Evolutionary conservation across 352 stramenopile species (phyloP).

Genomic region (Phytophthora aleatoria): DNA sequence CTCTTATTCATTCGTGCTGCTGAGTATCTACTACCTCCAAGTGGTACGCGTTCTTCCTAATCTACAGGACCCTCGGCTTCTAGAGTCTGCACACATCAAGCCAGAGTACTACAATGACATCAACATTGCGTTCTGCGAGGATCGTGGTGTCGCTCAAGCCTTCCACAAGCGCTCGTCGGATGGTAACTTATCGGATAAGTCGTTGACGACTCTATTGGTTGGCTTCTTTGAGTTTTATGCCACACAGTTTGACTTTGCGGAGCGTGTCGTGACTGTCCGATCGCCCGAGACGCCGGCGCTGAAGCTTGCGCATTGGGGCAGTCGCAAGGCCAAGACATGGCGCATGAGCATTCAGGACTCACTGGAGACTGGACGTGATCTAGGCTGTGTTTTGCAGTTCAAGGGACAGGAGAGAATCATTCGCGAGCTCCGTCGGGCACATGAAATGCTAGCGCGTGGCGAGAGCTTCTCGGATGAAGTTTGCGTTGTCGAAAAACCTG

Average conservation of each 20-base stretch:
- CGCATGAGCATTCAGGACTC: slow-evolving; percentile 89
- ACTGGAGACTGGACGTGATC: slow-evolving; percentile 75
- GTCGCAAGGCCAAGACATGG: slow-evolving; percentile 67
- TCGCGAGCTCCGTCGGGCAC: slow-evolving; percentile 62
- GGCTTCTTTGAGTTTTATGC: slow-evolving; percentile 98
- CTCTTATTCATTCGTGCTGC: slow-evolving; percentile 98
- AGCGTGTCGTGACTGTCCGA: slow-evolving; percentile 93
- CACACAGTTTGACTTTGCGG: slow-evolving; percentile 96
- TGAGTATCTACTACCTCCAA: slow-evolving; percentile 97
- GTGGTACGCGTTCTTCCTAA: slow-evolving; percentile 92
- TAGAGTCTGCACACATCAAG: slow-evolving; percentile 41
- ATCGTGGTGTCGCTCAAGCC: slow-evolving; percentile 39
- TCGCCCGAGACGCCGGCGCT: slow-evolving; percentile 36
- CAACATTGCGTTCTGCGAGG: slow-evolving; percentile 77
- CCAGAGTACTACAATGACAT: slow-evolving; percentile 53
- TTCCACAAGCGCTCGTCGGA: slow-evolving; percentile 42
- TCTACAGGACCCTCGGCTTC: slow-evolving; percentile 85
- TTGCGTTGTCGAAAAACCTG: slow-evolving; percentile 31
- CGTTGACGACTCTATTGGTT: slow-evolving; percentile 85
- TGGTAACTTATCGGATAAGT: slow-evolving; percentile 8
- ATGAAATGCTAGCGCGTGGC: slow-evolving; percentile 47
- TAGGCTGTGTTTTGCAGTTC: slow-evolving; percentile 80
- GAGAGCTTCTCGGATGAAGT: slow-evolving; percentile 58
- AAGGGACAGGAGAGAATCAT: slow-evolving; percentile 69
- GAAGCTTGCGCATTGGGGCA: slow-evolving; percentile 55